These are phyloP conservation scores for Lasiodiplodia sp. DNA, from an alignment of 2,329 filamentous ascomycete genomes.

Conservation along the genomic window DNA sequence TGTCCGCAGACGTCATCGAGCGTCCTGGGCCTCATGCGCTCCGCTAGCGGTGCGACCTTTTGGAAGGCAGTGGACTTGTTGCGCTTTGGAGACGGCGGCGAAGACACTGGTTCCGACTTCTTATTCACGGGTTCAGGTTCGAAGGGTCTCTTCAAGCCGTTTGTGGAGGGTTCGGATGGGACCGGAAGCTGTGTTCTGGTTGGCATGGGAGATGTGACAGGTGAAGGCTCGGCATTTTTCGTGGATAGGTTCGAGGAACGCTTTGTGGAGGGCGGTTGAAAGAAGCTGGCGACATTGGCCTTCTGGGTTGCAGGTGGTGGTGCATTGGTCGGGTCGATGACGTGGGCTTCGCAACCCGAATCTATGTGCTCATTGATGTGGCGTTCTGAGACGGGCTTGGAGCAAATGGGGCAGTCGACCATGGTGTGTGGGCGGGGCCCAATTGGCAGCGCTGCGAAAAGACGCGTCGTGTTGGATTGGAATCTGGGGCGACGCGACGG, in stretches of 20 bases:
- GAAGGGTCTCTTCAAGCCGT: conserved; percentile 4
- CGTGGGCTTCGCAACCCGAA: conserved; percentile 74
- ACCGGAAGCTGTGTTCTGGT: conserved; percentile 14
- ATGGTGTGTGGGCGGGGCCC: conserved; percentile 37
- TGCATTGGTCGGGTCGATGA: conserved; percentile 61
- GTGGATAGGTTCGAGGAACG: conserved; percentile 36
- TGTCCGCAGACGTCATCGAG: conserved; percentile 91
- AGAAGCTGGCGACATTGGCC: conserved; percentile 60
- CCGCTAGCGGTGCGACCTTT: conserved; percentile 82
- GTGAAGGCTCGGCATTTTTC: conserved; percentile 36
- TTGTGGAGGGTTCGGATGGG: neutral
- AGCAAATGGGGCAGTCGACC: conserved; percentile 85
- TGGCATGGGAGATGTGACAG: conserved; percentile 33
- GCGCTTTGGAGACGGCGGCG: conserved; percentile 59
- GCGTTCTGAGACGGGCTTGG: conserved; percentile 71
- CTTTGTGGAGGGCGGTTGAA: conserved; percentile 61
- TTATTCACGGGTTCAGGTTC: conserved; percentile 15
- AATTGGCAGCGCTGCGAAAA: neutral
- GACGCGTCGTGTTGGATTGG: conserved; percentile 1
- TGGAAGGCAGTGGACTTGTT: conserved; percentile 67
- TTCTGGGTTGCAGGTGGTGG: conserved; percentile 43
- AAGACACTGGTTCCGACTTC: conserved; percentile 37
- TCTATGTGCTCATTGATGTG: conserved; percentile 93
- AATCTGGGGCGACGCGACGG: conserved; percentile 16
- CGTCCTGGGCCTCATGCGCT: conserved; percentile 86